Base-by-base conservation (phyloP, 306 rosid species). In the Acacia acuminata region DNA sequence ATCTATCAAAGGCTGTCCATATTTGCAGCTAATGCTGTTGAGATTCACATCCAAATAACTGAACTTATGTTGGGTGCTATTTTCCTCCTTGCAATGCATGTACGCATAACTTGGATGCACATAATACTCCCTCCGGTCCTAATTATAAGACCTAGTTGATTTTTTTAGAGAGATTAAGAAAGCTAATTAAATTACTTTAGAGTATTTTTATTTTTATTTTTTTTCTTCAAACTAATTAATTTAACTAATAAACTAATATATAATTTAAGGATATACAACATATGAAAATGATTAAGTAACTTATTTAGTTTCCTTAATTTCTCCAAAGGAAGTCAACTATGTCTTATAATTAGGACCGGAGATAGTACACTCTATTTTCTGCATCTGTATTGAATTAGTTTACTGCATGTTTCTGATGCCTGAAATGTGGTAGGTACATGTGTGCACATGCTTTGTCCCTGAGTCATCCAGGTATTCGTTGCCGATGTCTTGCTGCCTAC, bases 401-500 rank as follows among this genome's bases (percentile, higher is more conserved):
- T 60, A 10, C 9, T 12, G 24, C 14, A 25, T 27, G 56, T 10
- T 71, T 76, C 34, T 79, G 68, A 86, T 81, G 13, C 72, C 53
- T 77, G 42, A 76, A 53, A 77, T 90, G 81, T 81, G 74, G 72
- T 88, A 96, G 99, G 91, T 94, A 91, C 89, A 96, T 96, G 99
- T 88, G 90, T 85, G 98, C 99, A 45, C 99, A 96, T 88, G 99
- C 99, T 82, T 77, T 96, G 82, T 94, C 98, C 71, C 87, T 96
- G 71, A 91, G 93, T 82, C 99, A 96, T 90, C 99, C 98, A 20
- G 99, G 98, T 80, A 96, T 96, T 73, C 98, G 98, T 60, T 96
- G 99, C 73, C 94, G 99, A 47, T 94, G 98, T 89, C 99, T 96
- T 83, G 97, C 98, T 87, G 99, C 99, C 78, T 92, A 96, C 80